phyloP scores from a whole-genome alignment of 352 stramenopile genomes.

The Phytophthora cryptogea region DNA sequence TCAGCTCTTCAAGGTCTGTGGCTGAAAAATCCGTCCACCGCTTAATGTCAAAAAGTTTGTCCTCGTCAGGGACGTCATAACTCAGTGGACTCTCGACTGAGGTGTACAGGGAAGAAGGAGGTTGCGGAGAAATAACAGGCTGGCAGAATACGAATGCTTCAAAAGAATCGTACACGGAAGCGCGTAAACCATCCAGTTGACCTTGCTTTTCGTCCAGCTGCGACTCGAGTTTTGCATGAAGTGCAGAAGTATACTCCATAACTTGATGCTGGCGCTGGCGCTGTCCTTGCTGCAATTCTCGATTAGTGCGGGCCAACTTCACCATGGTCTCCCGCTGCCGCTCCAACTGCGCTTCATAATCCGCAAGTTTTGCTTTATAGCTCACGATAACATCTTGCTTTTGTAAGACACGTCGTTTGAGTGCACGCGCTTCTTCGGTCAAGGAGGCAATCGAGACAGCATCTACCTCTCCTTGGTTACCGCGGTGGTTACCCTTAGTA shows the following conservation, averaged over 20 bases:
- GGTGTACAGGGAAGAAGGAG: constrained; percentile 1
- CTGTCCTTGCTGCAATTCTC: constrained; percentile 41
- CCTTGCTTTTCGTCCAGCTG: constrained; percentile 26
- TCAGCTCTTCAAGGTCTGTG: constrained; percentile 47
- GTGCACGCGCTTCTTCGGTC: constrained; percentile 40
- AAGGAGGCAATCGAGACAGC: constrained; percentile 13
- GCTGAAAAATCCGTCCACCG: constrained; percentile 55
- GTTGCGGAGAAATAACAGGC: constrained; percentile 1
- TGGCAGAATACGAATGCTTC: constrained; percentile 58
- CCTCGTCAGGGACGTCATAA: constrained; percentile 4
- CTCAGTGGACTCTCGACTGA: background rate
- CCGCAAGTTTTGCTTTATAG: constrained; percentile 46
- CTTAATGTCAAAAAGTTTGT: constrained; percentile 34
- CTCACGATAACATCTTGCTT: constrained; percentile 60
- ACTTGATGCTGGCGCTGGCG: constrained; percentile 26
- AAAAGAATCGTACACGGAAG: constrained; percentile 61
- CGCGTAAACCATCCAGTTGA: constrained; percentile 57
- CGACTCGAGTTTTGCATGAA: constrained; percentile 20
- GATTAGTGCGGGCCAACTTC: constrained; percentile 45
- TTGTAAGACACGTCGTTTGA: constrained; percentile 57
- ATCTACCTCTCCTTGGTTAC: constrained; percentile 4
- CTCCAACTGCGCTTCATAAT: constrained; percentile 38
- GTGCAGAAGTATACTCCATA: constrained; percentile 8
- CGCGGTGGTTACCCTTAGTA: constrained; percentile 1
- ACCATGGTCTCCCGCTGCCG: constrained; percentile 41